These are phyloP conservation scores for Mycena crocata DNA, from an alignment of 768 basidiomycete genomes.

Conservation along the genomic window DNA sequence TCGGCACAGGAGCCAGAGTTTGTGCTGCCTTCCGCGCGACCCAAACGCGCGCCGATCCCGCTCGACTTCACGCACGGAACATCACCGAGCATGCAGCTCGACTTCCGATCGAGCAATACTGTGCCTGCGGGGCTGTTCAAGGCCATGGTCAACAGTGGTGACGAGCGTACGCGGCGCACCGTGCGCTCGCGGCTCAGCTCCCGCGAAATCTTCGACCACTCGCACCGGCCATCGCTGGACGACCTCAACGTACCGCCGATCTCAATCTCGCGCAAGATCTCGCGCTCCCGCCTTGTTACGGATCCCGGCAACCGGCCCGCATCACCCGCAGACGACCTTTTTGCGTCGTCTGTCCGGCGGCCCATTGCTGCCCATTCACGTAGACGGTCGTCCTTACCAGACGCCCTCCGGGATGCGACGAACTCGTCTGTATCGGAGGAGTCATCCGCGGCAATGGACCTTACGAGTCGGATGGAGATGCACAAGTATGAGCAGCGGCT, in stretches of 20 bases:
- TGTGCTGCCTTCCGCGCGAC: constrained; percentile 43
- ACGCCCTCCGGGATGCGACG: constrained; percentile 60
- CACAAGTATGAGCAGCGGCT: constrained; percentile 73
- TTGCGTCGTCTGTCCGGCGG: constrained; percentile 47
- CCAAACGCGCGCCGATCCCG: constrained; percentile 81
- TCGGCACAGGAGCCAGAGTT: constrained; percentile 41
- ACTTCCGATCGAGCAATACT: constrained; percentile 77
- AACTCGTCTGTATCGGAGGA: constrained; percentile 56
- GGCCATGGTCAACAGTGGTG: constrained; percentile 66
- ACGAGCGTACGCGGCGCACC: constrained; percentile 75
- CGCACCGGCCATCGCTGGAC: constrained; percentile 79
- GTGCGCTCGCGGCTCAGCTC: constrained; percentile 85
- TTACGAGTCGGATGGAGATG: constrained; percentile 67
- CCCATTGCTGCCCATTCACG: constrained; percentile 45
- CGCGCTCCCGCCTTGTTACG: constrained; percentile 65
- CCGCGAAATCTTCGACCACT: constrained; percentile 77
- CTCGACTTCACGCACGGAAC: constrained; percentile 72
- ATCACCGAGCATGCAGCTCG: constrained; percentile 46
- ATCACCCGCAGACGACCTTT: constrained; percentile 53
- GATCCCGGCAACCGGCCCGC: constrained; percentile 58
- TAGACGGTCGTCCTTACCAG: constrained; percentile 69
- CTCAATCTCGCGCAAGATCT: constrained; percentile 68
- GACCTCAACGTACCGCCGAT: constrained; percentile 79
- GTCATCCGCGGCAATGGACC: constrained; percentile 59
- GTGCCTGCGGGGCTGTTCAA: constrained; percentile 91